Evolutionary conservation across 1,284 basidiomycete genomes (phyloP), one percentile per base, ranked within the genome.

Genomic region (Cutaneotrichosporon cyanovorans): DNA sequence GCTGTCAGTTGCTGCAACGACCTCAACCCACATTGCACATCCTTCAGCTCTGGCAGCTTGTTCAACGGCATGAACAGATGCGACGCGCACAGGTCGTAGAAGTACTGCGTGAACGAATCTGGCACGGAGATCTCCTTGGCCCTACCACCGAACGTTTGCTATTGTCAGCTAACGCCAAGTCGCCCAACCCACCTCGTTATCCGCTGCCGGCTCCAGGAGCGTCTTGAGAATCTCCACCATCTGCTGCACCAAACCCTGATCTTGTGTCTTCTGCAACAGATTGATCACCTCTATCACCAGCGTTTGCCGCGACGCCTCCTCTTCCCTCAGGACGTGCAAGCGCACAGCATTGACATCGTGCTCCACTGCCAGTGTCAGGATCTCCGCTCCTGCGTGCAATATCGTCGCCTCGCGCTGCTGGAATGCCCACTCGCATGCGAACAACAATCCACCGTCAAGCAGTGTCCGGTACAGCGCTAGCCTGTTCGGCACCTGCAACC

Each of bases 371-470:
- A 85, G 79, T 48, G 87, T 80, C 48, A 98, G 75, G 28, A 97
- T 82, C 68, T 96, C 92, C 22, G 89, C 87, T 1, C 82, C 88
- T 2, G 87, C 84, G 49, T 84, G 82, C 48, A 89, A 80, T 61
- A 93, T 76, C 54, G 64, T 57, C 15, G 74, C 73, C 39, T 77
- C 76, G 45, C 39, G 58, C 55, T 67, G 74, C 32, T 74, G 74
- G 48, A 91, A 77, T 1, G 86, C 86, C 88, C 87, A 96, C 62
- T 96, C 89, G 18, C 93, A 80, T n/a, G 85, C 85, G 51, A 84
- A 84, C 8, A 97, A 74, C 38, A 97, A 77, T 0, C 91, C 93
- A 12, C 85, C 81, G 53, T 97, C 92, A 43, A 92, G 81, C 9
- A 98, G 77, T 2, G 82, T 78, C 42, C 90, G 83, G 73, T 95